Conservation (phyloP, 352 stramenopile species). For the Phytophthora sp. region DNA sequence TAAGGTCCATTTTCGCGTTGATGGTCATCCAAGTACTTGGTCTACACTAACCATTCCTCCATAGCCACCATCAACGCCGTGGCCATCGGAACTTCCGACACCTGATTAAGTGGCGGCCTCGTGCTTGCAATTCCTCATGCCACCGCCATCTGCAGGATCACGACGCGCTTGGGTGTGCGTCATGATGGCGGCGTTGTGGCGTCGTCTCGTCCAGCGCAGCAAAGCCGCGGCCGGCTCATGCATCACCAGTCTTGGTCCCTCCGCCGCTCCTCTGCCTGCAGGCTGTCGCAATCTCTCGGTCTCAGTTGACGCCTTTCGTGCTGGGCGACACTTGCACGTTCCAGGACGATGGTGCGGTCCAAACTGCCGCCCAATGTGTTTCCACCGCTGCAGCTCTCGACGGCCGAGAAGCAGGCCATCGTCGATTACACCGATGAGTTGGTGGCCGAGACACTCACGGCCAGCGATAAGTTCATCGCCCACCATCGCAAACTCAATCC, state of each 20-base stretch:
- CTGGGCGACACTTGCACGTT: neutral
- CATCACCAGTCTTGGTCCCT: slow-evolving; percentile 10
- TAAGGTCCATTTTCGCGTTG: too few species aligned
- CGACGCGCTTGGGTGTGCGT: too few species aligned
- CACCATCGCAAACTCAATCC: slow-evolving; percentile 35
- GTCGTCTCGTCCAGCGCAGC: slow-evolving; percentile 2
- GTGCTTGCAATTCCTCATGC: too few species aligned
- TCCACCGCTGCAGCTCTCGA: slow-evolving; percentile 25
- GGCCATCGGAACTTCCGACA: too few species aligned
- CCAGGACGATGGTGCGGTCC: slow-evolving; percentile 20
- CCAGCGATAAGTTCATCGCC: slow-evolving; percentile 39
- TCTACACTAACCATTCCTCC: too few species aligned
- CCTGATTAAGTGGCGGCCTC: too few species aligned
- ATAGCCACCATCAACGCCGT: too few species aligned
- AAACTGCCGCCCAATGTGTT: slow-evolving; percentile 33
- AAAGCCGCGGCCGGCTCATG: slow-evolving; percentile 7
- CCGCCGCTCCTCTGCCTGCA: slow-evolving; percentile 24
- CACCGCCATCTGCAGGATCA: too few species aligned
- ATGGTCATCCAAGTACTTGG: too few species aligned
- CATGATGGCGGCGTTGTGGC: too few species aligned
- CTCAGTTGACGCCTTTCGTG: slow-evolving; percentile 1
- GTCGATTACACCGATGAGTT: slow-evolving; percentile 39
- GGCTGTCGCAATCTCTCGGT: neutral
- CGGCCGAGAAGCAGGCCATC: slow-evolving; percentile 27
- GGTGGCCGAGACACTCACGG: slow-evolving; percentile 32